Base-by-base conservation (phyloP, 345 rosid species). In the Pseudoturritis turrita region DNA sequence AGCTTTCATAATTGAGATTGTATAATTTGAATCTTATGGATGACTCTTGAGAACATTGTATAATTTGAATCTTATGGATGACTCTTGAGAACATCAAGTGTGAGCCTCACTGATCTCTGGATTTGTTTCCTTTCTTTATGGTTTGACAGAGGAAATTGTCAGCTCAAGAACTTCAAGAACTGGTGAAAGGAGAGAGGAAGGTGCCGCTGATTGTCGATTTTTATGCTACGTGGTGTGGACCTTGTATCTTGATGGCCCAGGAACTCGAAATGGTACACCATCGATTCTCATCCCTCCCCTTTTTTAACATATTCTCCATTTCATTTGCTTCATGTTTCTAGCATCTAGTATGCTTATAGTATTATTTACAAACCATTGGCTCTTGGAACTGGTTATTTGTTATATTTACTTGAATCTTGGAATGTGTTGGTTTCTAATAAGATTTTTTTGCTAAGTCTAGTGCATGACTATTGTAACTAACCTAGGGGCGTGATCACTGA, bases 181-280 rank as follows among this genome's bases (percentile, higher is more conserved):
- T 90, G 70, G 91, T 89, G 58, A 90, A 83, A 79, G 96, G 95
- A 66, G 88, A 89, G 58, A 86, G 96, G 69, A 81, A 53, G 14
- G 92, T 88, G 37, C 98, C 96, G 1, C 61, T 94, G 17, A 75
- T 91, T 72, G 85, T 94, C 41, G 97, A 94, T 80, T 91, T 94
- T 85, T 88, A 91, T 70, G 97, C 98, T 1, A 89, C 97, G 1
- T 91, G 97, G 98, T 89, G 98, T 76, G 97, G 98, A 49, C 98
- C 98, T 45, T 94, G 96, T 76, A 86, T 89, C 76, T 78, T 88
- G 81, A 91, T 89, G 96, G 96, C 95, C 17, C 98, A 89, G 72
- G 92, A 87, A 81, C 91, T 94, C 54, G 97, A 86, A 87, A 86
- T 86, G 97, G 98, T 89, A 83, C n/a, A n/a, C 55, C 69, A 19